Conservation (phyloP, 108 stramenopile genomes). For the Phaeodactylum tricornutum region DNA sequence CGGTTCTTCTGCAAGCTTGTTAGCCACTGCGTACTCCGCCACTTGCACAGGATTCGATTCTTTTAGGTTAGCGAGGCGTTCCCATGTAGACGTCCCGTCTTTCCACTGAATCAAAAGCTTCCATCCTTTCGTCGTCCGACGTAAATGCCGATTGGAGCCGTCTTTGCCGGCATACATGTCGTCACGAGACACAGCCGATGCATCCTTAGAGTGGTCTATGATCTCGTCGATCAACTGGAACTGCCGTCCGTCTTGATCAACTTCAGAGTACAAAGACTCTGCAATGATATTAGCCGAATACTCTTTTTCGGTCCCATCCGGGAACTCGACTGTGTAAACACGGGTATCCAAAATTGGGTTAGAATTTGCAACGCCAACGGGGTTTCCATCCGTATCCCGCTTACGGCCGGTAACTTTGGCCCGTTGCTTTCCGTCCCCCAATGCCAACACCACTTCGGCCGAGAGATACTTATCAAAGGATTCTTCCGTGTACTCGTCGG, state of each 20-base stretch:
- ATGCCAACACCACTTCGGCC: constrained; percentile 4
- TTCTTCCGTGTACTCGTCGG: neutral
- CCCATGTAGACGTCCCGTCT: constrained; percentile 17
- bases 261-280: constrained; percentile 12
- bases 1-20: constrained; percentile 7
- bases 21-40: constrained; percentile 11
- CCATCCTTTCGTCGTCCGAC: constrained; percentile 37
- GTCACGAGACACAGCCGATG: neutral
- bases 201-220: neutral
- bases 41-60: constrained; percentile 12
- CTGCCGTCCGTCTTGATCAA: constrained; percentile 11
- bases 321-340: constrained; percentile 13
- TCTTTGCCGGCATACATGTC: constrained; percentile 2
- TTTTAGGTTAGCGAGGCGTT: constrained; percentile 12
- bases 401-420: constrained; percentile 3
- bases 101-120: constrained; percentile 22
- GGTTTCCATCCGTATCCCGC: constrained; percentile 6
- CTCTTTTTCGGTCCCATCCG: constrained; percentile 2
- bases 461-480: constrained; percentile 14
- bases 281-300: constrained; percentile 21
- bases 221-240: neutral
- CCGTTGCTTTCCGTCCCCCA: neutral
- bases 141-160: neutral
- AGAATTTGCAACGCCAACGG: constrained; percentile 2
- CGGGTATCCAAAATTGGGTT: constrained; percentile 15